Base-by-base conservation (phyloP, 1,139 yeast genomes). In the Lodderomyces jiufengensis region DNA sequence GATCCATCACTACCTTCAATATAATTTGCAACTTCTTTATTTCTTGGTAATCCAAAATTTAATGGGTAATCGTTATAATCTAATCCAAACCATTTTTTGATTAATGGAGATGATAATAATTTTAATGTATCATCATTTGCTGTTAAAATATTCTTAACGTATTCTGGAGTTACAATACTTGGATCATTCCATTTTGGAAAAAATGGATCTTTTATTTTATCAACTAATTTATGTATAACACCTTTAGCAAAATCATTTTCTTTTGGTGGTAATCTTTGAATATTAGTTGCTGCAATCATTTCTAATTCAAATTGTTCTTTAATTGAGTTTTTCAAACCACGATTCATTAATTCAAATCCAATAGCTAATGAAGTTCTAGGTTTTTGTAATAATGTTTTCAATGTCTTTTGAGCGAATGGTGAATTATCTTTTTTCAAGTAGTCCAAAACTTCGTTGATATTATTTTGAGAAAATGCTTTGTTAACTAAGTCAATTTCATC, bases 311-410 rank as follows among this genome's bases (percentile, higher is more conserved):
- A 65, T 34, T 92, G 86, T 33, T 76, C 65, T 42, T 74, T 72
- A 49, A 88, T 78, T 41, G 83, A 71, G 44, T 78, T 70, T 31
- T 65, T 54, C 21, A 71, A 61, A 38, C 90, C 88, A 41, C 74
- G 71, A 49, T 81, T 78, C 57, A 88, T 66, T 44, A 86, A 71
- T 39, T 80, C 83, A 47, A 80, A 72, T 1, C 88, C 80, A 26
- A 88, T 77, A 52, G 84, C 80, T 50, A 88, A 69, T 8, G 95
- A 82, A n/a, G 86, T 70, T 34, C 86, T 84, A 6, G 96, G 86
- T 58, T 83, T 79, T 37, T 68, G 54, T 21, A 62, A 56, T 45
- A 92, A 68, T 27, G 75, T 80, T 32, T 70, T 70, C 37, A 72
- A 63, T 3, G 86, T 77, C 38, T 68, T 56, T 24, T 59, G 47